These are phyloP conservation scores for Pisolithus albus DNA, from an alignment of 768 basidiomycete species.

Conservation along the genomic window DNA sequence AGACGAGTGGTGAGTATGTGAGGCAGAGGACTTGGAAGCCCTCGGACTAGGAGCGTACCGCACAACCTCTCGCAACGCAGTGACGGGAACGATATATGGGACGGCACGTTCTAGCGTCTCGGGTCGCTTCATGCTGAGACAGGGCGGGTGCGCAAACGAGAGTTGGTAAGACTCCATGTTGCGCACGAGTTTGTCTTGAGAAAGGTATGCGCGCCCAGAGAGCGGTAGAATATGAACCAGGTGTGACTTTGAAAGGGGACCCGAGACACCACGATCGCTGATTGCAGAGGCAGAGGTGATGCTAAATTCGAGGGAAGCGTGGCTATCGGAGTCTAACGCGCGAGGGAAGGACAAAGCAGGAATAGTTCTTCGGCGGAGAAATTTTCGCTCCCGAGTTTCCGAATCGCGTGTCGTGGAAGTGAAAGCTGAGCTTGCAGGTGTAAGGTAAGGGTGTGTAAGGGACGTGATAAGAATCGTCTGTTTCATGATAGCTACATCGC, in stretches of 20 bases:
- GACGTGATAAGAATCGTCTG: constrained; percentile 36
- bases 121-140: constrained; percentile 3
- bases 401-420: background rate
- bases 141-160: constrained; percentile 24
- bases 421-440: constrained; percentile 9
- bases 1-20: constrained; percentile 5
- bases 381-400: constrained; percentile 2
- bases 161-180: constrained; percentile 33
- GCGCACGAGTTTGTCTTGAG: constrained; percentile 26
- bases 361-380: constrained; percentile 13
- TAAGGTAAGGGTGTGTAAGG: constrained; percentile 31
- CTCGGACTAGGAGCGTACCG: constrained; percentile 1
- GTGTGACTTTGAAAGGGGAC: constrained; percentile 15
- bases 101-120: constrained; percentile 16
- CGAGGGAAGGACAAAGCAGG: background rate
- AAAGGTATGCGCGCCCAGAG: constrained; percentile 4
- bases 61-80: constrained; percentile 19
- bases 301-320: constrained; percentile 10
- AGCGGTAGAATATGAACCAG: constrained; percentile 28
- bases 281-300: constrained; percentile 5
- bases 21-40: constrained; percentile 4
- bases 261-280: background rate
- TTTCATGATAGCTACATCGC: constrained; percentile 31
- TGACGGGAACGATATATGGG: constrained; percentile 24
- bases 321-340: background rate